Evolutionary conservation across 1,284 basidiomycete genomes (phyloP).

Genomic region (Takashimella tepidaria): DNA sequence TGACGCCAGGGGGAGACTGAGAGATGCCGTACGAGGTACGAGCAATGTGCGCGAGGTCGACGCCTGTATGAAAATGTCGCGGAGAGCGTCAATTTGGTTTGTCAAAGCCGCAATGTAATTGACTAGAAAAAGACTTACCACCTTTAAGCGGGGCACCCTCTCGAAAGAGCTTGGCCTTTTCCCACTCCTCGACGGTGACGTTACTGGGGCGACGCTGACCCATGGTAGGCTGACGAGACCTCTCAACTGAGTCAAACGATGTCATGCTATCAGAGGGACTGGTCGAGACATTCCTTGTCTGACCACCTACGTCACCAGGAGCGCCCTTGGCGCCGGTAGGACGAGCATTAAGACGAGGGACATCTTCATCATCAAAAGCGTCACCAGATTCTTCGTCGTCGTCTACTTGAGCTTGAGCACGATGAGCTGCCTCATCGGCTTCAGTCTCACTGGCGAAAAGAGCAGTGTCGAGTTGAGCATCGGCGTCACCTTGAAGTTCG

Average conservation of each 20-base stretch:
- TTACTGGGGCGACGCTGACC: conserved; percentile 37
- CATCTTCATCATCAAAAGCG: conserved; percentile 14
- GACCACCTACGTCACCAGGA: conserved; percentile 1
- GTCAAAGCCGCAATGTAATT: not conserved
- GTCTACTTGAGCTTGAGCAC: not conserved
- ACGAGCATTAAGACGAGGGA: conserved; percentile 4
- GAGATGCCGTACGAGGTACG: conserved; percentile 71
- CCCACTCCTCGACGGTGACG: conserved; percentile 61
- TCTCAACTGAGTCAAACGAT: conserved; percentile 18
- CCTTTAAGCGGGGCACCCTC: conserved; percentile 38
- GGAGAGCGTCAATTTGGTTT: too few species aligned
- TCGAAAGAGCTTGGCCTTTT: conserved; percentile 44
- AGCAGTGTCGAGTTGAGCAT: conserved; percentile 47
- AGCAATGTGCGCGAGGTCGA: conserved; percentile 72
- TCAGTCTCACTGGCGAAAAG: conserved; percentile 42
- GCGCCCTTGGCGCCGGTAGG: conserved; percentile 3
- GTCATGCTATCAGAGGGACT: conserved; percentile 25
- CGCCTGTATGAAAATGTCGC: conserved; percentile 47
- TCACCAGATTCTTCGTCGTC: conserved; percentile 6
- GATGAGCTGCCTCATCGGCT: too few species aligned
- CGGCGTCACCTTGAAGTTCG: conserved; percentile 37
- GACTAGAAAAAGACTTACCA: conserved; percentile 19
- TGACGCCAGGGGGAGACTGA: conserved; percentile 54
- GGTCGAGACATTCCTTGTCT: conserved; percentile 12
- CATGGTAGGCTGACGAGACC: conserved; percentile 17